Evolutionary conservation across 2,329 filamentous ascomycete genomes (phyloP).

Genomic region (Apiospora arundinis): DNA sequence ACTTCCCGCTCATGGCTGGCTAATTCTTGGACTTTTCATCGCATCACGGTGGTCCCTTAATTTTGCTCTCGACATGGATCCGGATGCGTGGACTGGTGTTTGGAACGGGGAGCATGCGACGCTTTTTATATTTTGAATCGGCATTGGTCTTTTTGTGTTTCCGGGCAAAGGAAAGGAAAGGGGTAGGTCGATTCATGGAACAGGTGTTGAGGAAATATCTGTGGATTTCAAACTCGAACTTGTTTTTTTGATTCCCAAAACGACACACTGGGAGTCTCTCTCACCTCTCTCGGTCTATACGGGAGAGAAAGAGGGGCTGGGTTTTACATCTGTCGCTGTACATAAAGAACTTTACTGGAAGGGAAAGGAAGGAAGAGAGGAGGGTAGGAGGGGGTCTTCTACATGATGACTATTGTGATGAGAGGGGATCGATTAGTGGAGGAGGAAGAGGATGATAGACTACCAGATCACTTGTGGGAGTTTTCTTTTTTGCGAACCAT

Average conservation of each 20-base stretch:
- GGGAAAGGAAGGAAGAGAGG: background rate
- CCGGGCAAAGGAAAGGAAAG: background rate
- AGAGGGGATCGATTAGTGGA: background rate
- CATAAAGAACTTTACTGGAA: conserved; percentile 11
- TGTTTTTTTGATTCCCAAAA: conserved; percentile 12
- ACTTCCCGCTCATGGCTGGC: conserved; percentile 4
- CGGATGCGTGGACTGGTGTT: conserved; percentile 17
- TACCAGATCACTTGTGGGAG: background rate
- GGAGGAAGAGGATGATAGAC: background rate
- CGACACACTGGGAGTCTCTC: background rate
- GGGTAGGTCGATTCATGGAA: background rate
- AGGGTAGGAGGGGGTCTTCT: background rate
- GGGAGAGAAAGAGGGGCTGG: background rate
- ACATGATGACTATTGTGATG: conserved; percentile 1
- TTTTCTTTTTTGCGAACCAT: background rate
- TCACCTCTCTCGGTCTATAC: background rate
- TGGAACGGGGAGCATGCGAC: conserved; percentile 3
- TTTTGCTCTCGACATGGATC: conserved; percentile 1
- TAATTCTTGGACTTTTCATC: background rate
- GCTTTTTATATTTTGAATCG: conserved; percentile 10
- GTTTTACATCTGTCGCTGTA: conserved; percentile 10
- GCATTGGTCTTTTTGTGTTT: conserved; percentile 16
- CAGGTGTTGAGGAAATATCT: conserved; percentile 16
- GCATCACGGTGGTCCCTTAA: background rate
- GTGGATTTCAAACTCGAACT: conserved; percentile 1